A percentile compares a stretch with the other conserved stretches of the same genome.
Conservation (phyloP, 441 rosid species). For the Raphanus hybrid region DNA sequence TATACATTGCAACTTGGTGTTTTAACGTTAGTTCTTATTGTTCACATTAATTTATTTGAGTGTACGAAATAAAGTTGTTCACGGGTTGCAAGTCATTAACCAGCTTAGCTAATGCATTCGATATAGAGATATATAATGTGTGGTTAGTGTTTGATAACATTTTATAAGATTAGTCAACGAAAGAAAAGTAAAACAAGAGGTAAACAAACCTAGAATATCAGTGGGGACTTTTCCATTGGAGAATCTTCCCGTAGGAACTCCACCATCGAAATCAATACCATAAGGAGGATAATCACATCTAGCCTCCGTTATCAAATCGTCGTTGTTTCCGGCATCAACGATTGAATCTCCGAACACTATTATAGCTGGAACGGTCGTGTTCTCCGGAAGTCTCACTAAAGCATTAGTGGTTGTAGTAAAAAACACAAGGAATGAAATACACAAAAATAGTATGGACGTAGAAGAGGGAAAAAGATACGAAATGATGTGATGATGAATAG, state of each 20-base stretch:
- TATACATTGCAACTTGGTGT: neutral
- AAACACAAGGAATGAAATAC: neutral
- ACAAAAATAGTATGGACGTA: constrained; percentile 2
- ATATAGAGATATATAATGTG: neutral
- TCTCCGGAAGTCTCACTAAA: constrained; percentile 34
- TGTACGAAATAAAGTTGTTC: neutral
- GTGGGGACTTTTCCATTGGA: constrained; percentile 51
- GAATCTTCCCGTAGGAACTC: constrained; percentile 53
- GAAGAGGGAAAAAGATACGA: neutral
- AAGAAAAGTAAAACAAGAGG: neutral
- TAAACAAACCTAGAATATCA: constrained; percentile 48
- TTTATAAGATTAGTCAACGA: neutral
- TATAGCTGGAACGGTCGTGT: constrained; percentile 41
- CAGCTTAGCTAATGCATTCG: constrained; percentile 5
- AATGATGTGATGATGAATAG: neutral
- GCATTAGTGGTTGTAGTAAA: constrained; percentile 17
- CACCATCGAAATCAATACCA: constrained; percentile 50
- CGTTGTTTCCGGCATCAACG: constrained; percentile 59
- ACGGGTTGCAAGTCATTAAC: constrained; percentile 1
- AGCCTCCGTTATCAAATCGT: constrained; percentile 36
- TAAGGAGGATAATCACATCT: constrained; percentile 56
- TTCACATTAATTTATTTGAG: neutral
- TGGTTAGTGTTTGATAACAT: neutral
- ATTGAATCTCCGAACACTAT: constrained; percentile 57
- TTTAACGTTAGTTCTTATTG: neutral